Percentiles rank a stretch among this genome's conserved stretches.
Conservation (phyloP, 768 basidiomycete genomes). For the Mycena kentingensis region DNA sequence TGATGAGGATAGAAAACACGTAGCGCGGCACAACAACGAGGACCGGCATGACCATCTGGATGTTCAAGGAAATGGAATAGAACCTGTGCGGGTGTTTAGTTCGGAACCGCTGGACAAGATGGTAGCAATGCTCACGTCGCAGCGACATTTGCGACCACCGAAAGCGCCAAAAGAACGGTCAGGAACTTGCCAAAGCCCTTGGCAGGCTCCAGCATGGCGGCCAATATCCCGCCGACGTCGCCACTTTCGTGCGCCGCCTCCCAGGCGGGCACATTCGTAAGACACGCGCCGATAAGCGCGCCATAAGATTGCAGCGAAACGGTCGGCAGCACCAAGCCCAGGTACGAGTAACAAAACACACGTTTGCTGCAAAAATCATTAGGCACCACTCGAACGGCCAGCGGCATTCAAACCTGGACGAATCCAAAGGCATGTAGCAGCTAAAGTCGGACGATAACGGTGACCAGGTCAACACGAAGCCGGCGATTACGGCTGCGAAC, state of each 20-base stretch:
- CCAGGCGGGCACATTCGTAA: conserved; percentile 62
- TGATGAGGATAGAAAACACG: conserved; percentile 70
- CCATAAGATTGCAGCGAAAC: conserved; percentile 53
- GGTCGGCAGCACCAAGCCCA: conserved; percentile 68
- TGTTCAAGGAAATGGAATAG: conserved; percentile 75
- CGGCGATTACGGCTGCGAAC: conserved; percentile 71
- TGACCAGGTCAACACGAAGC: conserved; percentile 69
- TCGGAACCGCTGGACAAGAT: background rate
- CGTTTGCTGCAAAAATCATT: conserved; percentile 47
- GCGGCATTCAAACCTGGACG: conserved; percentile 48
- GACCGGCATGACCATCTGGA: conserved; percentile 68
- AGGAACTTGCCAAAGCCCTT: conserved; percentile 79
- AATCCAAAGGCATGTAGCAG: conserved; percentile 61
- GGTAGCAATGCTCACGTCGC: conserved; percentile 44
- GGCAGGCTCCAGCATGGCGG: conserved; percentile 69
- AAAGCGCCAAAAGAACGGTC: conserved; percentile 77
- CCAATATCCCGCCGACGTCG: conserved; percentile 71
- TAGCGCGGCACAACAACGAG: conserved; percentile 69
- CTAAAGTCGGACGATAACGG: conserved; percentile 73
- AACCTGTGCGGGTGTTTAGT: conserved; percentile 34
- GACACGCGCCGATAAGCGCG: conserved; percentile 64
- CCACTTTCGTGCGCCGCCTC: conserved; percentile 53
- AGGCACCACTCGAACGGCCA: background rate
- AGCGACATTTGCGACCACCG: conserved; percentile 80
- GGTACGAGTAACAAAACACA: conserved; percentile 68